phyloP scores from a whole-genome alignment of 768 basidiomycete species.

The Leccinum aurantiacum region DNA sequence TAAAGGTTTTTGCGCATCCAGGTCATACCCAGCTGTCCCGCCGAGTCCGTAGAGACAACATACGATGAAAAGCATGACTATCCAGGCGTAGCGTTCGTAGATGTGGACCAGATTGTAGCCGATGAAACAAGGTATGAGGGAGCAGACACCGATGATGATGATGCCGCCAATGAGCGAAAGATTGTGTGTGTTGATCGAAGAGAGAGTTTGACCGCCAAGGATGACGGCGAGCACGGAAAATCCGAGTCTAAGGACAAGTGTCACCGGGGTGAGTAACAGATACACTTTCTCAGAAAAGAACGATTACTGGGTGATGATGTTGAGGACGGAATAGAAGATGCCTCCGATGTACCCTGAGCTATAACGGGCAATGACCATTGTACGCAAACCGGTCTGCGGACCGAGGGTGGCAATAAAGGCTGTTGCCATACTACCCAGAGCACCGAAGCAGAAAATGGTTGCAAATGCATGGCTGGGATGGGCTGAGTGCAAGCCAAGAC shows the following conservation, averaged over 20 bases:
- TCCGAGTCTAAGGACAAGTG: slow-evolving; percentile 36
- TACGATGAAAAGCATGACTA: slow-evolving; percentile 45
- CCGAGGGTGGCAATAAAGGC: slow-evolving; percentile 57
- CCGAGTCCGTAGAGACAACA: slow-evolving; percentile 53
- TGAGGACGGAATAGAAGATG: slow-evolving; percentile 49
- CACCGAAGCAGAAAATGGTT: slow-evolving; percentile 46
- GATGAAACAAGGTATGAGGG: slow-evolving; percentile 45
- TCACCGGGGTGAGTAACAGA: not conserved
- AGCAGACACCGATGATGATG: slow-evolving; percentile 44
- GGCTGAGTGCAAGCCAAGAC: not conserved
- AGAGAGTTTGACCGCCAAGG: slow-evolving; percentile 52
- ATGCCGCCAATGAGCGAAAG: slow-evolving; percentile 50
- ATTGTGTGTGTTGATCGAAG: slow-evolving; percentile 43
- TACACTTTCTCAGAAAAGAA: not conserved
- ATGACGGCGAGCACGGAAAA: slow-evolving; percentile 51
- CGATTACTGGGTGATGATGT: slow-evolving; percentile 49
- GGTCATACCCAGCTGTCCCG: slow-evolving; percentile 45
- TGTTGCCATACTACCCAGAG: slow-evolving; percentile 40
- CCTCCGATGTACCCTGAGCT: slow-evolving; percentile 51
- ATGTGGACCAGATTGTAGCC: slow-evolving; percentile 47
- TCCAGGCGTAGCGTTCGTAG: slow-evolving; percentile 60
- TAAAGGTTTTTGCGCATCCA: slow-evolving; percentile 39
- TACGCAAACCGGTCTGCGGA: slow-evolving; percentile 51
- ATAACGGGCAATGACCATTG: slow-evolving; percentile 52
- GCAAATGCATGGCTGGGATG: slow-evolving; percentile 41